Base-by-base conservation (phyloP, 805 yeast genomes). In the Spathaspora girioi region DNA sequence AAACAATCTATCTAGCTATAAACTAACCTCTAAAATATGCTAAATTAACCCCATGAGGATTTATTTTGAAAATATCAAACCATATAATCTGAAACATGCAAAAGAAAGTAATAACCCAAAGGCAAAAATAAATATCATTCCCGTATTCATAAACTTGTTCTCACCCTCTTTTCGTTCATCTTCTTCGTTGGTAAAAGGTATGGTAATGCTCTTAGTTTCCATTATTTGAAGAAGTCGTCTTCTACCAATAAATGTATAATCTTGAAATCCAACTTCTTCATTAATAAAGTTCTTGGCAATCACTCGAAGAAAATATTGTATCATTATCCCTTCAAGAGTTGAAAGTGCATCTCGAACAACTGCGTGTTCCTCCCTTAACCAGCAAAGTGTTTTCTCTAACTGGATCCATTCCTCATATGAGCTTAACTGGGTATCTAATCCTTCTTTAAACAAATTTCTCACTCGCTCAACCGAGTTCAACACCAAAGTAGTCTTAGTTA, bases 401-500 rank as follows among this genome's bases (percentile, higher is more conserved):
- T 8, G 8, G n/a, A 5, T 5, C 35, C 12, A 4, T 14, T 31
- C 9, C n/a, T 31, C 10, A 14, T 5, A 4, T 10, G 35, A 11
- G 4, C 35, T 10, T 4, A 14, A 31, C 26, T 23, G 3, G 26
- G 26, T 4, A 6, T 23, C 35, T 14, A 31, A 4, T 8, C 3
- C 10, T 31, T 3, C 15, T n/a, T 15, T 35, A 35, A 35, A 17
- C 40, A 15, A 14, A 35, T n/a, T 14, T 35, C 17, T 35, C 14
- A 35, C 40, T 9, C 40, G 40, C 3, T 4, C 14, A 35, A 35
- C 18, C 3, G 65, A 62, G 38, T 63, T 58, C 27, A 58, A 60
- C 14, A 73, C 56, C 20, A 64, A 54, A 32, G 54, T 57, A 12
- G 73, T 70, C 49, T 71, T 54, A 55, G n/a, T 61, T 51, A 41